phyloP scores from a whole-genome alignment of 2,329 filamentous ascomycete genomes.

The Paecilomyces fulvus region DNA sequence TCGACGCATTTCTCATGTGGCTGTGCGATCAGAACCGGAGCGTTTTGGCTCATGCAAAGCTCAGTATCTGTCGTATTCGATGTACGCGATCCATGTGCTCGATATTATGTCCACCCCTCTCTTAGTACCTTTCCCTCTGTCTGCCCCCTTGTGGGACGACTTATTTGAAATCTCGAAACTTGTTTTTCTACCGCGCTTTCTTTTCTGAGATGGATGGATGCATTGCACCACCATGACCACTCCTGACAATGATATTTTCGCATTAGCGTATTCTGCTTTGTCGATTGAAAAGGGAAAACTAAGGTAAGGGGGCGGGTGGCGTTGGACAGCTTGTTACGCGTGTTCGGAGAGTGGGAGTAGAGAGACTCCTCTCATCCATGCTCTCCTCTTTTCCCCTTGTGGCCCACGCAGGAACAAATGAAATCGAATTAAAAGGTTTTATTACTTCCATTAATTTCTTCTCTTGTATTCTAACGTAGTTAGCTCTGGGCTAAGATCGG shows the following conservation, averaged over 20 bases:
- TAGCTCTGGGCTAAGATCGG: background rate
- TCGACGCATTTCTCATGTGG: background rate
- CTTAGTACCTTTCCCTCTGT: background rate
- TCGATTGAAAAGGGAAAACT: conserved; percentile 2
- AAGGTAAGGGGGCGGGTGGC: background rate
- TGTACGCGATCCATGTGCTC: background rate
- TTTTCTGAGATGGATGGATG: background rate
- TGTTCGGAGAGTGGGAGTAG: background rate
- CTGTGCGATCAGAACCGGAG: background rate
- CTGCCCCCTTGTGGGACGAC: background rate
- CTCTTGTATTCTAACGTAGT: background rate
- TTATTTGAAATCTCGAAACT: background rate
- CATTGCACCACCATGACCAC: background rate
- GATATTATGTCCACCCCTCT: background rate
- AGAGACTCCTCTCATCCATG: background rate
- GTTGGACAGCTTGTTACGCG: background rate
- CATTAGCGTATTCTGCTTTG: conserved; percentile 2
- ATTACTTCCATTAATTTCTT: background rate
- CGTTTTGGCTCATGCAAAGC: background rate
- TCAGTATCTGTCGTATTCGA: background rate
- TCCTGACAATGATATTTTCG: background rate
- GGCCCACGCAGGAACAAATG: background rate
- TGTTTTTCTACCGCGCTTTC: background rate
- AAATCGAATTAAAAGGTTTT: background rate
- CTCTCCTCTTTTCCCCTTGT: background rate